Evolutionary conservation across 2,329 filamentous ascomycete species (phyloP).

Genomic region (Venturia pyrina): DNA sequence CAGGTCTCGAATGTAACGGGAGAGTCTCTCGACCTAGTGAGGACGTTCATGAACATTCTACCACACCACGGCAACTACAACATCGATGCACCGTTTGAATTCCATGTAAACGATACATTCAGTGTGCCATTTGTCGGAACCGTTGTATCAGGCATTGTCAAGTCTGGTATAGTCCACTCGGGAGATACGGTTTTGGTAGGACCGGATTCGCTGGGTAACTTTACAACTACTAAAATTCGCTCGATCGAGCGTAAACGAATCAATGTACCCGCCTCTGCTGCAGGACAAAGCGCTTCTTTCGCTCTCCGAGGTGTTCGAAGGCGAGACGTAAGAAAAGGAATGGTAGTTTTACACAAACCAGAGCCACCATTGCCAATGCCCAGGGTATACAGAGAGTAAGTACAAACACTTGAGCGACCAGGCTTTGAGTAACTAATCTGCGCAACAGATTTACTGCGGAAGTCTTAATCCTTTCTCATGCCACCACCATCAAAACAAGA

Average conservation of each 20-base stretch:
- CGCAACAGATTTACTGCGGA: slow-evolving; percentile 44
- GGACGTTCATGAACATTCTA: slow-evolving; percentile 88
- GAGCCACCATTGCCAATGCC: slow-evolving; percentile 32
- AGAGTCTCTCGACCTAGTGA: slow-evolving; percentile 78
- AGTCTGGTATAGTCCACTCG: slow-evolving; percentile 69
- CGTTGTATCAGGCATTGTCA: slow-evolving; percentile 89
- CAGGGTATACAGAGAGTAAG: background rate
- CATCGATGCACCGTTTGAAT: slow-evolving; percentile 78
- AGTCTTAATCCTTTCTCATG: slow-evolving; percentile 90
- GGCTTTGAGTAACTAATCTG: slow-evolving; percentile 14
- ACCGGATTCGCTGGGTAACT: slow-evolving; percentile 83
- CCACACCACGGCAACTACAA: slow-evolving; percentile 93
- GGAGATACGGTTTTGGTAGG: slow-evolving; percentile 87
- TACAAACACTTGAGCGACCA: background rate
- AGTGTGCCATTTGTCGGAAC: slow-evolving; percentile 96
- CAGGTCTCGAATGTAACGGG: slow-evolving; percentile 98
- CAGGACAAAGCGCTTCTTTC: slow-evolving; percentile 87
- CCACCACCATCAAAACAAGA: slow-evolving; percentile 91
- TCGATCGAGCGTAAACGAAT: slow-evolving; percentile 95
- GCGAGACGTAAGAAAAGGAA: slow-evolving; percentile 92
- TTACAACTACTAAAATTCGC: slow-evolving; percentile 74
- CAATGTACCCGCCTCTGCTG: slow-evolving; percentile 73
- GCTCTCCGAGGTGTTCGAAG: slow-evolving; percentile 77
- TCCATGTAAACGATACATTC: slow-evolving; percentile 95
- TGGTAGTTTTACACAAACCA: slow-evolving; percentile 84